Conservation (phyloP, 805 yeast genomes). For the Schwanniomyces vanrijiae region DNA sequence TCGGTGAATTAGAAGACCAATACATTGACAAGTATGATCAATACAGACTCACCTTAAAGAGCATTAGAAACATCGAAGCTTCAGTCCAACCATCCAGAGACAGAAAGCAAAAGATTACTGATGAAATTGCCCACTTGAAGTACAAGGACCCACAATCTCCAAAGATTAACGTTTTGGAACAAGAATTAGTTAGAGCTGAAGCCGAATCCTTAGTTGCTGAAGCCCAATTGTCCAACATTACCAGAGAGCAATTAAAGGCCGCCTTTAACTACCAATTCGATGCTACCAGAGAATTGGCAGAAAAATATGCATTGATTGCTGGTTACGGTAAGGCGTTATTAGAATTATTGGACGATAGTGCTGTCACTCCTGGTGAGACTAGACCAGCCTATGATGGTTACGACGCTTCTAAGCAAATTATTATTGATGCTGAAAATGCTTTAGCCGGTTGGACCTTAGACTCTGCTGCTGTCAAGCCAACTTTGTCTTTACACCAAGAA, state of each 20-base stretch:
- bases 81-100: constrained; percentile 88
- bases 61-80: constrained; percentile 80
- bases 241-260: constrained; percentile 83
- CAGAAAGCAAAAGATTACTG: constrained; percentile 81
- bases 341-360: constrained; percentile 79
- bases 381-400: constrained; percentile 88
- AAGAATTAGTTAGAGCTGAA: constrained; percentile 87
- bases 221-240: constrained; percentile 85
- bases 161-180: constrained; percentile 79
- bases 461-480: constrained; percentile 78
- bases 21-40: constrained; percentile 85
- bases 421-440: constrained; percentile 82
- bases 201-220: constrained; percentile 91
- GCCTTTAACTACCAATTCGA: constrained; percentile 84
- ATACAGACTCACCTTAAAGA: constrained; percentile 78
- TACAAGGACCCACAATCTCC: constrained; percentile 85
- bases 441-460: constrained; percentile 84
- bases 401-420: constrained; percentile 85
- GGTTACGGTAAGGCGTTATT: constrained; percentile 87
- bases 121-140: constrained; percentile 79
- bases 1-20: constrained; percentile 85
- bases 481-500: constrained; percentile 66
- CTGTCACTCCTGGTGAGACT: constrained; percentile 90
- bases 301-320: constrained; percentile 81
- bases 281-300: constrained; percentile 81